Conservation (phyloP, 768 basidiomycete species). For the Termitomyces sp. region DNA sequence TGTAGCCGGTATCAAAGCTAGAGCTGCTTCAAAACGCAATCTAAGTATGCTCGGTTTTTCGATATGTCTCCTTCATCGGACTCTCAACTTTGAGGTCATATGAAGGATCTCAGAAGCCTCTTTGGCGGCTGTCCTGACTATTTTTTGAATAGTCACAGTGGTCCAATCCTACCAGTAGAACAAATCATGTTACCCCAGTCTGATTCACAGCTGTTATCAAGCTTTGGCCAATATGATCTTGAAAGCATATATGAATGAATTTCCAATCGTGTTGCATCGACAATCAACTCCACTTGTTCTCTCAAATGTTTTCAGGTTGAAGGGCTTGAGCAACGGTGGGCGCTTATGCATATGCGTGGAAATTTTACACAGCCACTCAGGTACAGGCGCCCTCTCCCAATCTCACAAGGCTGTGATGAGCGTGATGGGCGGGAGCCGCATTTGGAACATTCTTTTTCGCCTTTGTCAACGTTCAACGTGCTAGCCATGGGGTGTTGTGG, state of each 20-base stretch:
- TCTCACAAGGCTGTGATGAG: constrained; percentile 11
- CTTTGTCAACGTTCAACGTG: constrained; percentile 11
- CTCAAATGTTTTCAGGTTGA: not conserved
- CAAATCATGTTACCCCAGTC: not conserved
- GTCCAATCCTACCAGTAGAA: not conserved
- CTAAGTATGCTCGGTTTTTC: not conserved
- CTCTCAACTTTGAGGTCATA: not conserved
- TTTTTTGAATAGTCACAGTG: not conserved
- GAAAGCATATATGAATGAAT: not conserved
- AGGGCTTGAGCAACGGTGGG: not conserved
- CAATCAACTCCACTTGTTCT: not conserved
- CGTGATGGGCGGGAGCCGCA: not conserved
- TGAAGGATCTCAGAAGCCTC: too few species aligned
- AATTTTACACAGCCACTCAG: constrained; percentile 29
- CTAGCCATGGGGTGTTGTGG: constrained; percentile 70
- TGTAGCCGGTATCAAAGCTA: too few species aligned
- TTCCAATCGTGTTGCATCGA: not conserved
- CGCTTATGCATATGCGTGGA: constrained; percentile 3
- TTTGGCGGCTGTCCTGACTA: not conserved
- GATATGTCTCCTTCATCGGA: not conserved
- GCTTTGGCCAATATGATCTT: not conserved
- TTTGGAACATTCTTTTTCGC: constrained; percentile 4
- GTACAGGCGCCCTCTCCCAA: constrained; percentile 18
- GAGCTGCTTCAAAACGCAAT: not conserved
- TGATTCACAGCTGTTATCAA: not conserved